phyloP scores from a whole-genome alignment of 2,329 filamentous ascomycete species.

The Diaporthe eres region DNA sequence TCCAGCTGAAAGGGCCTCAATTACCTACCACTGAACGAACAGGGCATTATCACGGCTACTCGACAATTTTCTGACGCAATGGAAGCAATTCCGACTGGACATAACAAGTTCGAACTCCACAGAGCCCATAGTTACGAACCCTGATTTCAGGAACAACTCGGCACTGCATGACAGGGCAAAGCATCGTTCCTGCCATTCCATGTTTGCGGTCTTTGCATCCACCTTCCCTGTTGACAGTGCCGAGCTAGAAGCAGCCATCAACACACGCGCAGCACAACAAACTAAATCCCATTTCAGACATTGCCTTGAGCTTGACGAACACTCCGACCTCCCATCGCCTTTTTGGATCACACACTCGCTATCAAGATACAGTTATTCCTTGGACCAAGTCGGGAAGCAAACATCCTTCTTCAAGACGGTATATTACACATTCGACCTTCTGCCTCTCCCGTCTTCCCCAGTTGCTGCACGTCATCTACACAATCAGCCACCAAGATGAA shows the following conservation, averaged over 20 bases:
- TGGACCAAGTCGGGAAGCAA: not conserved
- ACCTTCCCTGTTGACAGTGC: no score
- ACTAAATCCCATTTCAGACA: not conserved
- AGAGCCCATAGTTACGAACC: no score
- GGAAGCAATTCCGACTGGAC: no score
- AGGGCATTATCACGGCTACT: no score
- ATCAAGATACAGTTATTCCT: not conserved
- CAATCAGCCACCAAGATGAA: not conserved
- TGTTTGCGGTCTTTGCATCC: not conserved
- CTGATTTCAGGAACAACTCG: no score
- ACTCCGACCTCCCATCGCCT: not conserved
- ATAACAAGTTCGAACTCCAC: no score
- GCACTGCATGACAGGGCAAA: not conserved
- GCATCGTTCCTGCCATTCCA: not conserved
- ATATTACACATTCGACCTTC: not conserved
- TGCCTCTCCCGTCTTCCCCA: no score
- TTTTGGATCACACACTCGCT: not conserved
- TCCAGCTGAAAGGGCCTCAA: no score
- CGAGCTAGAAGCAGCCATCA: not conserved
- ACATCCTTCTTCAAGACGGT: no score
- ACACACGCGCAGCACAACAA: not conserved
- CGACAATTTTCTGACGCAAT: fast-evolving
- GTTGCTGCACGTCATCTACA: not conserved
- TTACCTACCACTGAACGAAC: no score
- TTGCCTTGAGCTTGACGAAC: no score